A percentile compares a stretch with the other conserved stretches of the same genome.
Evolutionary conservation across 345 rosid genomes (phyloP).

Genomic region (Rhodamnia argentea): DNA sequence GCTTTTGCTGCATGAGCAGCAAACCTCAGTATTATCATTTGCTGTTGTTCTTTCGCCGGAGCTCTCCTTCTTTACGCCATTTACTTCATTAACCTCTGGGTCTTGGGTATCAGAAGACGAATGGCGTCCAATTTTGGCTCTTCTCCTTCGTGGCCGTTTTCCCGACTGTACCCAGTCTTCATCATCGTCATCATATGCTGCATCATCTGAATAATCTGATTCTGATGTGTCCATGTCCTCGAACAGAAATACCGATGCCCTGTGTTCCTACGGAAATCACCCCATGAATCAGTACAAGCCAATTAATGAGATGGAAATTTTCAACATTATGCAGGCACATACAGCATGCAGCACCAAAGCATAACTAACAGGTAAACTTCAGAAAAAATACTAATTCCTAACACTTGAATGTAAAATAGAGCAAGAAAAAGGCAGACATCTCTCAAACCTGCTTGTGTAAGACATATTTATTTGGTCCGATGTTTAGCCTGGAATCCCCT

Average conservation of each 20-base stretch:
- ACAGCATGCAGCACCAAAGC: neutral
- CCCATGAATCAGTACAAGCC: neutral
- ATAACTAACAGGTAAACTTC: neutral
- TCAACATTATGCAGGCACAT: neutral
- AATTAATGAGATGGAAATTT: neutral
- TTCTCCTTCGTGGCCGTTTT: constrained; percentile 24
- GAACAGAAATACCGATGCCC: constrained; percentile 31
- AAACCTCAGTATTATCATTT: constrained; percentile 12
- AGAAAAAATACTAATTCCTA: neutral
- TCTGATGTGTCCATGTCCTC: constrained; percentile 93
- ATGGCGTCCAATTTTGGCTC: constrained; percentile 23
- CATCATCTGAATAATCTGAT: constrained; percentile 32
- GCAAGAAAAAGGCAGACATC: neutral
- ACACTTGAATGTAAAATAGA: neutral
- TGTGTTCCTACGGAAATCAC: constrained; percentile 20
- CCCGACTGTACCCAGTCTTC: constrained; percentile 50
- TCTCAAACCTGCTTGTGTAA: constrained; percentile 42
- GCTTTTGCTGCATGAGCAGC: constrained; percentile 58
- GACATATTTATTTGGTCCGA: constrained; percentile 27
- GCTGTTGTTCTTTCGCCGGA: constrained; percentile 14
- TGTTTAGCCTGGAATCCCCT: constrained; percentile 10
- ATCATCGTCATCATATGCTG: constrained; percentile 31
- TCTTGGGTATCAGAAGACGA: constrained; percentile 17
- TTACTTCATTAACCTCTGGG: constrained; percentile 12
- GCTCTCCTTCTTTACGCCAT: neutral